These are phyloP conservation scores for Miamiensis avidus DNA, from an alignment of 169 alveolate species.

Conservation along the genomic window DNA sequence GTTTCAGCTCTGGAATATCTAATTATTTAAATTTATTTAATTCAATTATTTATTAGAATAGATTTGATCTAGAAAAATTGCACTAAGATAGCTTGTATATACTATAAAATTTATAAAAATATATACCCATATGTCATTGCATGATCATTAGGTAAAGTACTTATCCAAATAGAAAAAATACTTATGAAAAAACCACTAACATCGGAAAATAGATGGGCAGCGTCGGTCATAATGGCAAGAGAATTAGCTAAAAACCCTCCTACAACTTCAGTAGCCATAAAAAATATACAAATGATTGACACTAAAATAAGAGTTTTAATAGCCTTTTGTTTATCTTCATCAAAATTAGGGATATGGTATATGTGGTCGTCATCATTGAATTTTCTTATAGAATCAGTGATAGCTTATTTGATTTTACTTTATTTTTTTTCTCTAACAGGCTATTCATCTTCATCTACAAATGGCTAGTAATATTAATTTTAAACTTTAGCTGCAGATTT, in stretches of 20 bases:
- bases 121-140: conserved; percentile 90
- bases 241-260: conserved; percentile 89
- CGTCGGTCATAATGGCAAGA: conserved; percentile 92
- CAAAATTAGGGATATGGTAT: conserved; percentile 39
- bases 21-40: too few species aligned
- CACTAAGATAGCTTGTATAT: not conserved
- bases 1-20: conserved; percentile 75
- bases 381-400: too few species aligned
- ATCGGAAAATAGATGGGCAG: conserved; percentile 96
- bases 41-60: too few species aligned
- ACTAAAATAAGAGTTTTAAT: conserved; percentile 19
- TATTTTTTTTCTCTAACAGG: too few species aligned
- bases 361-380: conserved; percentile 5
- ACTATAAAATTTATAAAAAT: too few species aligned
- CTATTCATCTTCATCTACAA: too few species aligned
- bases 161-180: conserved; percentile 85
- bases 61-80: too few species aligned
- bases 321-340: conserved; percentile 22
- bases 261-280: conserved; percentile 54
- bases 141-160: conserved; percentile 85
- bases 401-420: too few species aligned
- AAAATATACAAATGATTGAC: conserved; percentile 21
- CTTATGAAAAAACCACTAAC: conserved; percentile 90
- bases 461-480: too few species aligned
- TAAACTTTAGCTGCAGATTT: too few species aligned